phyloP scores from a whole-genome alignment of 257 asterid genomes.

The Nicotiana otophora region DNA sequence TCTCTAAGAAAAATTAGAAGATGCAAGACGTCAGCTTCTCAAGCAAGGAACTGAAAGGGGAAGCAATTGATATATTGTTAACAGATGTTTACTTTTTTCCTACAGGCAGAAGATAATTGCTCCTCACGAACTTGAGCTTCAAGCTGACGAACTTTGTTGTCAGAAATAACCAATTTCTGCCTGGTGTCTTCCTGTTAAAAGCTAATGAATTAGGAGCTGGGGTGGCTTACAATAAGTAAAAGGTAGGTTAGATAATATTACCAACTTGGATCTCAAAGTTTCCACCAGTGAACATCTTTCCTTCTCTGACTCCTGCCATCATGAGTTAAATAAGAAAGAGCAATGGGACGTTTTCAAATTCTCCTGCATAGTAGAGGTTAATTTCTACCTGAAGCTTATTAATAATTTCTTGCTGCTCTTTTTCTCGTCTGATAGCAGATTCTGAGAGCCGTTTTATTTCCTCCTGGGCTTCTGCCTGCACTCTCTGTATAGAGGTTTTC shows the following conservation, averaged over 20 bases:
- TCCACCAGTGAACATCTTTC: slow-evolving; percentile 77
- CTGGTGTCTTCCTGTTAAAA: slow-evolving; percentile 78
- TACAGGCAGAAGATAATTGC: slow-evolving; percentile 59
- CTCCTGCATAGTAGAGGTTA: not conserved
- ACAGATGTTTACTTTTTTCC: slow-evolving; percentile 47
- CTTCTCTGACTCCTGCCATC: slow-evolving; percentile 74
- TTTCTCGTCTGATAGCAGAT: slow-evolving; percentile 65
- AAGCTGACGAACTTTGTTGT: slow-evolving; percentile 85
- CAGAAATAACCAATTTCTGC: slow-evolving; percentile 79
- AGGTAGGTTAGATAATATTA: slow-evolving; percentile 22
- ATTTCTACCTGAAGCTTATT: slow-evolving; percentile 73
- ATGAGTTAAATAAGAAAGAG: slow-evolving; percentile 6
- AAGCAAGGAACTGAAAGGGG: slow-evolving; percentile 2
- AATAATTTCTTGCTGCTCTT: slow-evolving; percentile 88
- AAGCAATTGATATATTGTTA: not conserved
- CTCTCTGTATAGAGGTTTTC: slow-evolving; percentile 65
- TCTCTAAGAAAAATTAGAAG: slow-evolving; percentile 43
- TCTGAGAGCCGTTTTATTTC: slow-evolving; percentile 67
- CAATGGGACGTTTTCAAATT: not conserved
- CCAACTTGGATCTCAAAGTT: slow-evolving; percentile 89
- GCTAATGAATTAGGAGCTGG: not conserved
- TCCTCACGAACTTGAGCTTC: slow-evolving; percentile 76
- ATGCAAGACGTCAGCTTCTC: slow-evolving; percentile 15
- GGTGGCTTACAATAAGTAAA: not conserved
- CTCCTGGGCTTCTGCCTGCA: slow-evolving; percentile 81